These are phyloP conservation scores for Sanguinoderma infundibulare DNA, from an alignment of 1,284 basidiomycete genomes.

Conservation along the genomic window DNA sequence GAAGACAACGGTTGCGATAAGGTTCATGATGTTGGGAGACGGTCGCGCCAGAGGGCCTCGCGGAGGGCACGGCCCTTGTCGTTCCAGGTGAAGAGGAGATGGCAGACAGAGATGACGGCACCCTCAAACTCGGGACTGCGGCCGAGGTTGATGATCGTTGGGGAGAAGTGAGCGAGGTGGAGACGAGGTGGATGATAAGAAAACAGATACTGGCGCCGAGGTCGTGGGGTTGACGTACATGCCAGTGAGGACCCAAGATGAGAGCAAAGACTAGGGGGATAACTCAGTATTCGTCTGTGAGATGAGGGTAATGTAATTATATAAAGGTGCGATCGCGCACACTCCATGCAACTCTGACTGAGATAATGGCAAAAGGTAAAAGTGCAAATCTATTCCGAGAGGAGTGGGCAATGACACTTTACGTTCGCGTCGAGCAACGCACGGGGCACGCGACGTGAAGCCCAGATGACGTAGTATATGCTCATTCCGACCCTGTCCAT, in stretches of 20 bases:
- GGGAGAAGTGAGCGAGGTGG: constrained; percentile 94
- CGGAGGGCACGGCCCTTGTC: constrained; percentile 97
- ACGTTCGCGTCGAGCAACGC: background rate
- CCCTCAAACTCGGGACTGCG: constrained; percentile 99
- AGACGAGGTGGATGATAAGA: constrained; percentile 93
- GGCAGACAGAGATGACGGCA: constrained; percentile 95
- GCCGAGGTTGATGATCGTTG: constrained; percentile 97
- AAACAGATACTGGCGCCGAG: constrained; percentile 97
- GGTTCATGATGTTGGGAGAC: constrained; percentile 97
- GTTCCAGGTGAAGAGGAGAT: constrained; percentile 97
- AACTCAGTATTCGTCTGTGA: background rate
- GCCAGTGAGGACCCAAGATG: constrained; percentile 95
- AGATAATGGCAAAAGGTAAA: no score
- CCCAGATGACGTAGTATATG: background rate
- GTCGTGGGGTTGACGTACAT: constrained; percentile 92
- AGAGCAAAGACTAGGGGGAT: constrained; percentile 84
- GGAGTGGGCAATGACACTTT: no score
- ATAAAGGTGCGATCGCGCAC: no score
- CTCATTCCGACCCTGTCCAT: background rate
- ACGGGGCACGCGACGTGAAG: background rate
- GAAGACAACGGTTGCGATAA: constrained; percentile 90
- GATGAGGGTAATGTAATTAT: no score
- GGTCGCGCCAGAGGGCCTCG: constrained; percentile 98
- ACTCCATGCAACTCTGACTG: background rate
- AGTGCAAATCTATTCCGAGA: no score